phyloP scores from a whole-genome alignment of 2,329 filamentous ascomycete species.

The Pestalotiopsis sp. region DNA sequence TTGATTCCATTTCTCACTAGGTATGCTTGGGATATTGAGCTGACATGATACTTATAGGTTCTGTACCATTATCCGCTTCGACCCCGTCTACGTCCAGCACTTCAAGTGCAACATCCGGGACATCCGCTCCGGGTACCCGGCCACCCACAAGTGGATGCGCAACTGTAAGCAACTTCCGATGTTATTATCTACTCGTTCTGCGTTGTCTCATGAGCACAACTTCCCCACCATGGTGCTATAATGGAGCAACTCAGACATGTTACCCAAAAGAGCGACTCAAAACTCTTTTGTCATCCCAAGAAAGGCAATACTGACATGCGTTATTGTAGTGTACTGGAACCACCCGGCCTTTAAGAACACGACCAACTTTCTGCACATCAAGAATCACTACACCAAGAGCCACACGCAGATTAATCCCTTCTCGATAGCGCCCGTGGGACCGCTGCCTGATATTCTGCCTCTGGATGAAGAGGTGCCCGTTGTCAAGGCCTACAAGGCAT shows the following conservation, averaged over 20 bases:
- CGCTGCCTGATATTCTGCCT: constrained; percentile 78
- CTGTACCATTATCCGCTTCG: constrained; percentile 35
- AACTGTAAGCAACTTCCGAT: constrained; percentile 36
- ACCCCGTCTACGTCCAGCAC: constrained; percentile 80
- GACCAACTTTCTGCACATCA: constrained; percentile 95
- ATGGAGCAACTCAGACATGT: too few relatives aligned
- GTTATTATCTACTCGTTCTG: too few relatives aligned
- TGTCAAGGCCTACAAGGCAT: constrained; percentile 29
- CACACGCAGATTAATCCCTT: constrained; percentile 69
- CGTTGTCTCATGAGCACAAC: too few relatives aligned
- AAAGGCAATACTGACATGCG: too few relatives aligned
- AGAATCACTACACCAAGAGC: constrained; percentile 69
- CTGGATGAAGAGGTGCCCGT: constrained; percentile 77
- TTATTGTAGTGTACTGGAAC: constrained; percentile 72
- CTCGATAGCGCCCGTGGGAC: constrained; percentile 82
- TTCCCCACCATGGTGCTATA: too few relatives aligned
- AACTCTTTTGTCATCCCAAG: too few relatives aligned
- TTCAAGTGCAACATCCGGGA: constrained; percentile 88
- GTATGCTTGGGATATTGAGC: not conserved
- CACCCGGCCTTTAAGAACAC: constrained; percentile 76
- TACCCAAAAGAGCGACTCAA: too few relatives aligned
- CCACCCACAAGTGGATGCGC: constrained; percentile 79
- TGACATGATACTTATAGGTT: constrained; percentile 21
- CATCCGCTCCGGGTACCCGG: constrained; percentile 82
- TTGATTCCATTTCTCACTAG: constrained; percentile 17